These are phyloP conservation scores for Paratrimastix pyriformis DNA, from an alignment of 78 protist genomes.

Conservation along the genomic window DNA sequence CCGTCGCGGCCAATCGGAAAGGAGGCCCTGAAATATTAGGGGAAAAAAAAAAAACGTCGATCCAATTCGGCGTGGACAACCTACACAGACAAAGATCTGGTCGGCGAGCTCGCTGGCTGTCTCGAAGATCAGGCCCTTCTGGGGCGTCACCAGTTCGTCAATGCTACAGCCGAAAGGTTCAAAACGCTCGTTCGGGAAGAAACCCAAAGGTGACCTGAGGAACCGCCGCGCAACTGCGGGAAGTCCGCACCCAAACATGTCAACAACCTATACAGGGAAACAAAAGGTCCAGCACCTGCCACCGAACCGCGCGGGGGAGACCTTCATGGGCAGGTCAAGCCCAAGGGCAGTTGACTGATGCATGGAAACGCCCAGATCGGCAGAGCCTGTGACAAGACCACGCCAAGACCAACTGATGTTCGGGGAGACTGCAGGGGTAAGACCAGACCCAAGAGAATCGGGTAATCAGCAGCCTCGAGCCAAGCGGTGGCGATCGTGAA, in stretches of 20 bases:
- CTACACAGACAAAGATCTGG: background rate
- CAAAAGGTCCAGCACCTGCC: too few species aligned
- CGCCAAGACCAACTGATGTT: too few species aligned
- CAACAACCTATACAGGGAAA: too few species aligned
- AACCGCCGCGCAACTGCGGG: constrained; percentile 71
- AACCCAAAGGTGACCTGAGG: background rate
- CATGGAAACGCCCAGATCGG: constrained; percentile 73
- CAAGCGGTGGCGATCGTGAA: background rate
- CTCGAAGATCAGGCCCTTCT: constrained; percentile 20
- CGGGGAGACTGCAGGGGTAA: constrained; percentile 32
- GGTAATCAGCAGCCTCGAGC: constrained; percentile 38
- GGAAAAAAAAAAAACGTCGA: too few species aligned
- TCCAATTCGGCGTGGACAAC: too few species aligned
- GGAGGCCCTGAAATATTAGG: too few species aligned
- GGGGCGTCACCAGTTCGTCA: too few species aligned
- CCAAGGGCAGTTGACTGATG: constrained; percentile 79
- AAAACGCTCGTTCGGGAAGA: background rate
- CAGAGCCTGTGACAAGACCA: too few species aligned
- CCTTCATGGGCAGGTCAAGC: constrained; percentile 93
- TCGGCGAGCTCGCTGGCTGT: background rate
- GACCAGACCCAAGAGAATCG: constrained; percentile 7
- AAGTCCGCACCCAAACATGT: constrained; percentile 77
- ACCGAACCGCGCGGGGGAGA: too few species aligned
- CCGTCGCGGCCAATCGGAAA: too few species aligned
- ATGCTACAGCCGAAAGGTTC: too few species aligned